These are phyloP conservation scores for Davidsoniella australis DNA, from an alignment of 2,329 filamentous ascomycete genomes.

Conservation along the genomic window DNA sequence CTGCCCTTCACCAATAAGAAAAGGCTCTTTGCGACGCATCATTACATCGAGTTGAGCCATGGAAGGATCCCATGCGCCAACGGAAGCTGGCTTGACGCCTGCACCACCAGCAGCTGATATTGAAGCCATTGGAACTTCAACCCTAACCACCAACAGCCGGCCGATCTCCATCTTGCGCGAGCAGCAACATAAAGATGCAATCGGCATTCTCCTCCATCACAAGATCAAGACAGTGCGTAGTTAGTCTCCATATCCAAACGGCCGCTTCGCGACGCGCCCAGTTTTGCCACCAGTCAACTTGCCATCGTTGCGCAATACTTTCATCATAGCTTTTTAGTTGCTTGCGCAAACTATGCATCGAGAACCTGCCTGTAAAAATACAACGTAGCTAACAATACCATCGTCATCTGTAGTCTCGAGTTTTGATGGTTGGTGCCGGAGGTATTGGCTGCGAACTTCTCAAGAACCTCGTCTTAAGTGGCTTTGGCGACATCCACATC, in stretches of 20 bases:
- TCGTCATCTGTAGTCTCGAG: slow-evolving; percentile 45
- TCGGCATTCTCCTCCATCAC: neutral
- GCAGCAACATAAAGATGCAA: slow-evolving; percentile 2
- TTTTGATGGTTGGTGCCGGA: slow-evolving; percentile 88
- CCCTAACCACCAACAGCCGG: neutral
- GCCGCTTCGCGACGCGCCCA: too few relatives aligned
- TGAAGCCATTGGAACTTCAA: too few relatives aligned
- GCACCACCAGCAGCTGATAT: too few relatives aligned
- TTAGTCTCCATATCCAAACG: neutral
- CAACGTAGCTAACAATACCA: neutral
- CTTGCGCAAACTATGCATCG: neutral
- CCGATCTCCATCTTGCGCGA: neutral
- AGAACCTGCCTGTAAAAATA: too few relatives aligned
- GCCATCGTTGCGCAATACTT: neutral
- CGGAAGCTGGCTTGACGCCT: too few relatives aligned
- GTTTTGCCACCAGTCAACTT: too few relatives aligned
- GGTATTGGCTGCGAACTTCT: slow-evolving; percentile 95
- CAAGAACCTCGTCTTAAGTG: slow-evolving; percentile 84
- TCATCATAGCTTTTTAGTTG: slow-evolving; percentile 7
- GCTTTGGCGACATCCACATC: slow-evolving; percentile 84
- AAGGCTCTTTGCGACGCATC: too few relatives aligned
- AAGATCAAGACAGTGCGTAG: slow-evolving; percentile 4
- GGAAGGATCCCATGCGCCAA: too few relatives aligned
- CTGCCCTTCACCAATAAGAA: too few relatives aligned
- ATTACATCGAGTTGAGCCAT: too few relatives aligned